These are phyloP conservation scores for Pulveroboletus sp. DNA, from an alignment of 768 basidiomycete species.

Conservation along the genomic window DNA sequence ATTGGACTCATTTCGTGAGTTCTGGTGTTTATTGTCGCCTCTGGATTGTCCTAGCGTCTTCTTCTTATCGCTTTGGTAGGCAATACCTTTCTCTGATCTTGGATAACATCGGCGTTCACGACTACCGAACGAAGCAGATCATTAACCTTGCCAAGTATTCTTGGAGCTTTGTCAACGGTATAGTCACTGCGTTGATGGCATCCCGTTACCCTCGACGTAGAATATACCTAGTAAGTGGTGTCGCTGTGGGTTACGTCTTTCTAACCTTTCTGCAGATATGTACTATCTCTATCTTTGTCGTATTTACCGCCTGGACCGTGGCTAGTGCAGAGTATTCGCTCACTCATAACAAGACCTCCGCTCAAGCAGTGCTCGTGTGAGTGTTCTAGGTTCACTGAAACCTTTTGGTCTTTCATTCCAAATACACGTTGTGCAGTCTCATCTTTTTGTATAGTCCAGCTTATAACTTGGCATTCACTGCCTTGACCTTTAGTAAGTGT, in stretches of 20 bases:
- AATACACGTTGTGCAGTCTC: slow-evolving; percentile 1
- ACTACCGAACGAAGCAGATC: slow-evolving; percentile 15
- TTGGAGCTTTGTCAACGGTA: slow-evolving; percentile 11
- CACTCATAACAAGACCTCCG: slow-evolving; percentile 2
- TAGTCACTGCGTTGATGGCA: slow-evolving; percentile 1
- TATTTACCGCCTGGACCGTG: slow-evolving; percentile 14
- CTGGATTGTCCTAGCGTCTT: background rate
- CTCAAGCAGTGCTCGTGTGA: slow-evolving; percentile 10
- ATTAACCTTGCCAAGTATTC: slow-evolving; percentile 10
- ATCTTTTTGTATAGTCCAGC: slow-evolving; percentile 17
- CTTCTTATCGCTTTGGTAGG: slow-evolving; percentile 3
- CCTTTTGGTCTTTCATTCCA: background rate
- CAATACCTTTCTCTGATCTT: slow-evolving; percentile 9
- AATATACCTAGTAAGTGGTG: slow-evolving; percentile 11
- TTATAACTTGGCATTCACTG: slow-evolving; percentile 11
- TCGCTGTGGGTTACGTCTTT: background rate
- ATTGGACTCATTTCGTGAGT: slow-evolving; percentile 7
- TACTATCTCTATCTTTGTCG: slow-evolving; percentile 12
- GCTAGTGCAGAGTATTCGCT: slow-evolving; percentile 19
- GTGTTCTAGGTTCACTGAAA: background rate
- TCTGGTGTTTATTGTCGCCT: fast-evolving
- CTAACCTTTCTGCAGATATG: slow-evolving; percentile 3
- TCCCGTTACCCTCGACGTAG: slow-evolving; percentile 16
- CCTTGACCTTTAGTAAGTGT: slow-evolving; percentile 9
- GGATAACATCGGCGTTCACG: slow-evolving; percentile 18